A percentile compares a stretch with the other conserved stretches of the same genome.
Evolutionary conservation across 345 rosid genomes (phyloP).

Genomic region (Ceriops zippeliana): DNA sequence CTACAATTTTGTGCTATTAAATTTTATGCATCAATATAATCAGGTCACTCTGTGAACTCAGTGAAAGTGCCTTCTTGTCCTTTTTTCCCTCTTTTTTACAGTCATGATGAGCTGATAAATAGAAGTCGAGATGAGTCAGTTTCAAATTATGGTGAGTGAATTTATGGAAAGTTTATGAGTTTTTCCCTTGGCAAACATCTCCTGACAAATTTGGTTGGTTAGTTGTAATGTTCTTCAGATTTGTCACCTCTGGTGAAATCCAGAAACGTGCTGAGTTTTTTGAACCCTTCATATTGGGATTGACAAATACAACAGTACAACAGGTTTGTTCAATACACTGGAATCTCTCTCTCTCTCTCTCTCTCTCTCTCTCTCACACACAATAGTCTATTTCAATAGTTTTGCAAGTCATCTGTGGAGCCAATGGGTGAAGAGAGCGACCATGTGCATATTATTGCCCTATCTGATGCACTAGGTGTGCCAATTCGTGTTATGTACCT

Average conservation of each 20-base stretch:
- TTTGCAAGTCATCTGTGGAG: constrained; percentile 97
- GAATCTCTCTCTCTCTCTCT: constrained; percentile 5
- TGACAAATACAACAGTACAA: constrained; percentile 79
- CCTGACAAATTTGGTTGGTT: constrained; percentile 48
- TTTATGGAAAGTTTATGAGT: constrained; percentile 11
- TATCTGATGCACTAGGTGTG: constrained; percentile 90
- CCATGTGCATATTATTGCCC: constrained; percentile 92
- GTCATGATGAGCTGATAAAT: constrained; percentile 71
- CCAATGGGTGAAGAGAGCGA: constrained; percentile 99
- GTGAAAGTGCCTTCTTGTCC: background rate
- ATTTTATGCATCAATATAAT: constrained; percentile 5
- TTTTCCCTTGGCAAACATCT: constrained; percentile 3
- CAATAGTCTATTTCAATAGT: constrained; percentile 43
- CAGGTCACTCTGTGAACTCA: constrained; percentile 7
- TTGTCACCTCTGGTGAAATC: constrained; percentile 95
- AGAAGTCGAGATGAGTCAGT: constrained; percentile 87
- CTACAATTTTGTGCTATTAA: background rate
- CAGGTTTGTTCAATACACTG: constrained; percentile 58
- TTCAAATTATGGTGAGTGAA: constrained; percentile 82
- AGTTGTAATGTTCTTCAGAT: constrained; percentile 99
- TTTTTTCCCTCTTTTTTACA: constrained; percentile 30
- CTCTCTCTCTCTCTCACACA: constrained; percentile 3
- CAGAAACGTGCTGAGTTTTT: constrained; percentile 81
- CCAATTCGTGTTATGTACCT: constrained; percentile 91
- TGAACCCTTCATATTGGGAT: constrained; percentile 83